Base-by-base conservation (phyloP, 345 rosid species). In the Ricinus communis region DNA sequence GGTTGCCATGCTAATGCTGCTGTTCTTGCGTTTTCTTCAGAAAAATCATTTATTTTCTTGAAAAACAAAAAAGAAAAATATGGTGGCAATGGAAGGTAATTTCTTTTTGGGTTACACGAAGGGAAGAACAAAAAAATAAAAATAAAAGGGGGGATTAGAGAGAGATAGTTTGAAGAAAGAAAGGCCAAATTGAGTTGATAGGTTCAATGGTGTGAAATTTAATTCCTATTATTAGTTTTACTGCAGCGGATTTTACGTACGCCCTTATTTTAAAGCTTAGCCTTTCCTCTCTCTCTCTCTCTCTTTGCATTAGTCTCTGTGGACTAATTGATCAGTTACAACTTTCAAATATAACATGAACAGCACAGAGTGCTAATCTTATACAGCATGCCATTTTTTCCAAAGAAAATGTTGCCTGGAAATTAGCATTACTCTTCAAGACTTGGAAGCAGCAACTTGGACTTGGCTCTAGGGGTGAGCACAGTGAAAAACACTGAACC, bases 251-350 rank as follows among this genome's bases (percentile, higher is more conserved):
- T 62, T 67, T 72, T 62, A 64, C 72, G 74, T 62, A 64, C 72
- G 74, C 65, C 85, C 88, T 83, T 55, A 25, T 72, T 81, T 81
- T 70, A 77, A n/a, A 81, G 91, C 80, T 28, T 52, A 28, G 25
- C 85, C 83, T 46, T n/a, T n/a, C n/a, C 74, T 78, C 75, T 73
- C 70, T 46, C 6, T 15, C n/a, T 46, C 74, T 78, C 75, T 73
- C 70, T 46, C 6, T 15, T 5, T 33, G 38, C 38, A 33, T 33
- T 33, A 33, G 38, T 6, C n/a, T n/a, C n/a, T n/a, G n/a, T n/a
- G n/a, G n/a, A 33, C 38, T 33, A 33, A 2, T 33, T 33, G 6
- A 6, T 33, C 38, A 33, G 6, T 2, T 33, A 33, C 2, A 33
- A 33, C 38, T 2, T 33, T 2, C 2, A 2, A 33, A 33, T 33